phyloP scores from a whole-genome alignment of 495 filamentous ascomycete species.

The Penicillium mononematosum region DNA sequence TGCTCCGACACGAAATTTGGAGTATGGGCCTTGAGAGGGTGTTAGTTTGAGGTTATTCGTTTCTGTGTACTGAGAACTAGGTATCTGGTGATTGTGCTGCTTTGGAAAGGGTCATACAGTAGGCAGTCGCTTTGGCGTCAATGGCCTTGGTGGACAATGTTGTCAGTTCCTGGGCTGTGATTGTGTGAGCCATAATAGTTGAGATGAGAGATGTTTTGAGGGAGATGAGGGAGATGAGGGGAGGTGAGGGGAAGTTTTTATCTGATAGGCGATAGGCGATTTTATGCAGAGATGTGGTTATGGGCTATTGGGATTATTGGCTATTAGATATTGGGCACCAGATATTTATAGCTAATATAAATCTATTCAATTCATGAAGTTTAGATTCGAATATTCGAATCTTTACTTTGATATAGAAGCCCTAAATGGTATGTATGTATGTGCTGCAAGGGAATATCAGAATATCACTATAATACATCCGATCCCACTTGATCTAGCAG shows the following conservation, averaged over 20 bases:
- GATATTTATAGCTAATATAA: no score
- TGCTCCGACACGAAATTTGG: constrained; percentile 86
- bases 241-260: not conserved
- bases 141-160: constrained; percentile 57
- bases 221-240: not conserved
- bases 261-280: not conserved
- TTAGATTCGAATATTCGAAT: no score
- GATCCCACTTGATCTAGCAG: no score
- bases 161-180: constrained; percentile 53
- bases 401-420: no score
- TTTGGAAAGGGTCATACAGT: constrained; percentile 52
- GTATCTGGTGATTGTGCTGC: not conserved
- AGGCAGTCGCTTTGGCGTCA: constrained; percentile 70
- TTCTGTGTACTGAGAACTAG: not conserved
- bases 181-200: constrained; percentile 1
- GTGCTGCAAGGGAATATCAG: no score
- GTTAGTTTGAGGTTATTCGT: constrained; percentile 5
- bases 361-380: no score
- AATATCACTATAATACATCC: no score
- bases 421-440: no score
- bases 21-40: constrained; percentile 72
- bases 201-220: not conserved
- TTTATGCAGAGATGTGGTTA: not conserved
- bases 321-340: no score
- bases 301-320: no score